Percentiles rank a stretch among this genome's conserved stretches.
These are phyloP conservation scores for Coniferiporia weirii DNA, from an alignment of 1,284 basidiomycete species.

Conservation along the genomic window DNA sequence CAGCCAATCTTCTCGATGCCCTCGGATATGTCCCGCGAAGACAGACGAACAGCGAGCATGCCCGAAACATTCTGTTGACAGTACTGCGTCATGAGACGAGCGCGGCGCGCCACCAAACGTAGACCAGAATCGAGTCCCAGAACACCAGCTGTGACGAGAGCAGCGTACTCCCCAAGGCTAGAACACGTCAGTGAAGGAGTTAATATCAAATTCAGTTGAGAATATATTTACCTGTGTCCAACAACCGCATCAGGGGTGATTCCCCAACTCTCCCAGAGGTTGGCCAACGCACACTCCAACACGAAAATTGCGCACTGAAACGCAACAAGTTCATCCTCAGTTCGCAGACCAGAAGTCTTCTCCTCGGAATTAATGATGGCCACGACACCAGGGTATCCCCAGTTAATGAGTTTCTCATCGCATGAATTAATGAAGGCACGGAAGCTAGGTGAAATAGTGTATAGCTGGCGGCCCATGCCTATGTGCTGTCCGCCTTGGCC, in stretches of 20 bases:
- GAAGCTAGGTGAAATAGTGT: conserved; percentile 43
- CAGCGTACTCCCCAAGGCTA: conserved; percentile 69
- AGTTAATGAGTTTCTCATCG: conserved; percentile 40
- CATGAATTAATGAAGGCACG: conserved; percentile 50
- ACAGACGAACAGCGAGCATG: conserved; percentile 53
- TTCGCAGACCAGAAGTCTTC: conserved; percentile 23
- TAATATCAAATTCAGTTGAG: not conserved
- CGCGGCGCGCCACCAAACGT: conserved; percentile 52
- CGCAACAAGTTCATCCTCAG: conserved; percentile 34
- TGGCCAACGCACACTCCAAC: conserved; percentile 54
- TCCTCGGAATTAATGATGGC: conserved; percentile 35
- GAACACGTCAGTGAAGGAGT: not conserved
- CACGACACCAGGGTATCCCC: conserved; percentile 47
- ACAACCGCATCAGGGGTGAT: conserved; percentile 49
- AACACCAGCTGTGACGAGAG: conserved; percentile 53
- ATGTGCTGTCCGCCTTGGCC: conserved; percentile 64
- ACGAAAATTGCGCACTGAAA: conserved; percentile 54
- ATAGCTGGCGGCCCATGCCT: conserved; percentile 59
- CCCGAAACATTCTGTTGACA: conserved; percentile 43
- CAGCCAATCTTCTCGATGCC: conserved; percentile 35
- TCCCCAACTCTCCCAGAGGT: conserved; percentile 64
- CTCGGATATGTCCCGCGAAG: conserved; percentile 30
- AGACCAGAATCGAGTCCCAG: conserved; percentile 52
- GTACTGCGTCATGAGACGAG: conserved; percentile 44
- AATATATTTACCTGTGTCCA: conserved; percentile 56